Percentiles rank a stretch among this genome's conserved stretches.
Conservation (phyloP, 139 green algal genomes). For the Coelastrella sp. region DNA sequence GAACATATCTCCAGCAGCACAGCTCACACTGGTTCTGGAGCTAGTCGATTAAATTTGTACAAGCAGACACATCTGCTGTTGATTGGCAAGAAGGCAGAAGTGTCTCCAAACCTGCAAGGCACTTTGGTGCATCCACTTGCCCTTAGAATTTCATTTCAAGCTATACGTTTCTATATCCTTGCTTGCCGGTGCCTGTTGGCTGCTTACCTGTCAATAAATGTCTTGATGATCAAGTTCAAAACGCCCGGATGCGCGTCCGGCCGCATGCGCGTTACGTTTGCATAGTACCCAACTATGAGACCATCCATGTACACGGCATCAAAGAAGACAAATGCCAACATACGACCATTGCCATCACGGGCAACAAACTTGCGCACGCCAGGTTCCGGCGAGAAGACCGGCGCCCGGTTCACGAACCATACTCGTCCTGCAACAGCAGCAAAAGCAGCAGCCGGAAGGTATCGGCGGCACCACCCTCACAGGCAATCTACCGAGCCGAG, state of each 20-base stretch:
- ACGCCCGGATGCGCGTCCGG: conserved; percentile 23
- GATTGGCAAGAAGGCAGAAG: not conserved
- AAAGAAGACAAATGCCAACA: conserved; percentile 34
- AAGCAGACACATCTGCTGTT: no score
- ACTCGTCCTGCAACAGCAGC: conserved; percentile 9
- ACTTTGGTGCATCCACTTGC: no score
- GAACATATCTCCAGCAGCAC: no score
- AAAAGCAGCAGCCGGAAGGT: not conserved
- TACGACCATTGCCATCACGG: not conserved
- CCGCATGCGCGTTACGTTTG: conserved; percentile 29
- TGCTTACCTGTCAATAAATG: conserved; percentile 31
- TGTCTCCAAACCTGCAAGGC: no score
- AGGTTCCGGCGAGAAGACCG: conserved; percentile 3
- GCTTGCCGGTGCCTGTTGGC: no score
- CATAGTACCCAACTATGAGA: conserved; percentile 16
- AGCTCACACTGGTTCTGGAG: no score
- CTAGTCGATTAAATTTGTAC: no score
- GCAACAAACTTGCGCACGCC: conserved; percentile 24
- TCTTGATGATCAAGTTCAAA: conserved; percentile 28
- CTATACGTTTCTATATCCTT: no score
- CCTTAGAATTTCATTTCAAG: no score
- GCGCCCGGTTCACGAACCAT: conserved; percentile 31
- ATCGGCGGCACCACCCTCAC: not conserved
- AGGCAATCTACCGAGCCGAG: no score
- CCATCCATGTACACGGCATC: not conserved